These are phyloP conservation scores for Manihot esculenta DNA, from an alignment of 441 rosid genomes.

Conservation along the genomic window DNA sequence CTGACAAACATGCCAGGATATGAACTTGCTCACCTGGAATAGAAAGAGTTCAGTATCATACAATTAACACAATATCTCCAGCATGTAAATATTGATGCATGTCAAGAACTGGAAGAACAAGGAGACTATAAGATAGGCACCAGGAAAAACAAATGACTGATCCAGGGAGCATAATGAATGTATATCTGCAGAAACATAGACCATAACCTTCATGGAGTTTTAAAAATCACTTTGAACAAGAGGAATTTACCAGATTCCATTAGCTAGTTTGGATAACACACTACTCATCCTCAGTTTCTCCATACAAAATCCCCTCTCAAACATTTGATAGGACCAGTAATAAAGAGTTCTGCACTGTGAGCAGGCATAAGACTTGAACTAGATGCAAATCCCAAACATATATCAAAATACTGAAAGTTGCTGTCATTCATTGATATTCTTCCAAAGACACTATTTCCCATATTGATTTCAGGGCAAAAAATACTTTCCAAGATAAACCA, in stretches of 20 bases:
- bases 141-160: constrained; percentile 89
- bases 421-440: not conserved
- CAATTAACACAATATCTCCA: constrained; percentile 15
- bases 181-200: constrained; percentile 40
- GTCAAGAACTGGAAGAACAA: constrained; percentile 22
- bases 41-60: constrained; percentile 21
- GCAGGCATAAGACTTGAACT: not conserved
- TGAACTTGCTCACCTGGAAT: constrained; percentile 87
- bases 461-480: not conserved
- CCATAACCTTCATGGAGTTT: not conserved
- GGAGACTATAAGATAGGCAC: constrained; percentile 37
- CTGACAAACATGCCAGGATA: constrained; percentile 84
- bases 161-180: constrained; percentile 62
- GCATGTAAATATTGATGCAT: constrained; percentile 10
- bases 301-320: not conserved
- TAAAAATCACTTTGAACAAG: not conserved
- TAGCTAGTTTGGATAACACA: not conserved
- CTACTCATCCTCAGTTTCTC: not conserved
- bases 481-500: not conserved
- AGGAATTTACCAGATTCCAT: not conserved
- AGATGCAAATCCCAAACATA: not conserved
- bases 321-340: not conserved
- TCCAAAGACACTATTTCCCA: not conserved
- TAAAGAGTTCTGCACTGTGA: not conserved
- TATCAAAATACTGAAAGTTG: not conserved